Conservation (phyloP, 1,284 basidiomycete species). For the Puccinia hordei region DNA sequence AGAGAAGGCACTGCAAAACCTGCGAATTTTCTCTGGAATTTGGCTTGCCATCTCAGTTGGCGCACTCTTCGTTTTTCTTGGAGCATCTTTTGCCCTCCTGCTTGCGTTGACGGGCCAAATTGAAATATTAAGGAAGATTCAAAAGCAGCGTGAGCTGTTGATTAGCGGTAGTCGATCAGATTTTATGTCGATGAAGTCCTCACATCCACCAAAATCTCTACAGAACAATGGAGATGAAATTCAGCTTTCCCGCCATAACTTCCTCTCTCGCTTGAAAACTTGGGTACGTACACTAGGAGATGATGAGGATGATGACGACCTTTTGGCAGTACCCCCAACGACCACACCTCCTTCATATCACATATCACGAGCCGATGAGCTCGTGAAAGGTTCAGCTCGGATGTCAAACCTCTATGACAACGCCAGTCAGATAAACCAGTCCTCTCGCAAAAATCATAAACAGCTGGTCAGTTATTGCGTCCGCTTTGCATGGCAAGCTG, state of each 20-base stretch:
- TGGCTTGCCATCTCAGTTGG: conserved; percentile 42
- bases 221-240: not conserved
- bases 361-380: conserved; percentile 19
- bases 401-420: conserved; percentile 31
- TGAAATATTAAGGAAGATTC: conserved; percentile 41
- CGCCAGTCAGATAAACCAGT: not conserved
- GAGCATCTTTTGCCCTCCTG: conserved; percentile 35
- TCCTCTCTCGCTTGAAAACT: conserved; percentile 23
- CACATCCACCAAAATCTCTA: not conserved
- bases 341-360: conserved; percentile 24
- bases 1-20: conserved; percentile 37
- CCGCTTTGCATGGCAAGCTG: conserved; percentile 39
- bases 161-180: conserved; percentile 6
- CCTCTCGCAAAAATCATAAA: conserved; percentile 39
- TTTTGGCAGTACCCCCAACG: conserved; percentile 13
- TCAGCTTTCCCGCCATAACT: not conserved
- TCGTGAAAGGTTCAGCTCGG: conserved; percentile 1
- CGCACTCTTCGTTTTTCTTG: conserved; percentile 37
- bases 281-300: conserved; percentile 24
- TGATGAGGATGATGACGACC: conserved; percentile 39
- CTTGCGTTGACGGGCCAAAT: conserved; percentile 45
- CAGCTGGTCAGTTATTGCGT: conserved; percentile 44
- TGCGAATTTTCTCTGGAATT: conserved; percentile 40
- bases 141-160: conserved; percentile 35
- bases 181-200: not conserved